Conservation (phyloP, 2,329 filamentous ascomycete genomes). For the Clathrospora elynae region DNA sequence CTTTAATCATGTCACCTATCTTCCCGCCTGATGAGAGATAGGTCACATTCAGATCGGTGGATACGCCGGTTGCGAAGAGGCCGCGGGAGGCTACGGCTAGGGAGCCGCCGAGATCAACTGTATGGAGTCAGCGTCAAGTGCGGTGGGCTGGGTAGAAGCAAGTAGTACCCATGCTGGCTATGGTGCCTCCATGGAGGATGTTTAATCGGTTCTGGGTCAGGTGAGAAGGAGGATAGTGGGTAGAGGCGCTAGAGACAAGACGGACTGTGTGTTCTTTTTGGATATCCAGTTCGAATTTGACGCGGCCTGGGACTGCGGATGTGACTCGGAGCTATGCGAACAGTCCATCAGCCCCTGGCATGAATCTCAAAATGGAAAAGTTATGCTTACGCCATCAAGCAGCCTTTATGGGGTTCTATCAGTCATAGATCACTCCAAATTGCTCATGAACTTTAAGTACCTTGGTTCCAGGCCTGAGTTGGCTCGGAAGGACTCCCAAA, state of each 20-base stretch:
- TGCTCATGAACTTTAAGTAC: constrained; percentile 54
- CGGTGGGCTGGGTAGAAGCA: not conserved
- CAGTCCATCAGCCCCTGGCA: not conserved
- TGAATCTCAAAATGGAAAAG: not conserved
- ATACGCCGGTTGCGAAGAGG: constrained; percentile 69
- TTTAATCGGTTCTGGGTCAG: constrained; percentile 69
- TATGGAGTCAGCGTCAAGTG: not conserved
- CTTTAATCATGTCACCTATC: constrained; percentile 63
- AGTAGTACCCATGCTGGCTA: constrained; percentile 68
- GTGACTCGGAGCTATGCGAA: constrained; percentile 66
- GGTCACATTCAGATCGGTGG: constrained; percentile 69
- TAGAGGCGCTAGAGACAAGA: not conserved
- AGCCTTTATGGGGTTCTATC: constrained; percentile 36
- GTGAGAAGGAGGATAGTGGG: constrained; percentile 7
- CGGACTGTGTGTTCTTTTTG: constrained; percentile 74
- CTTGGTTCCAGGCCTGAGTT: constrained; percentile 88
- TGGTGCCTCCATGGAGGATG: constrained; percentile 78
- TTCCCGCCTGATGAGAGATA: constrained; percentile 68
- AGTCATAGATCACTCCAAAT: no score
- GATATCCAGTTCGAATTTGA: constrained; percentile 78
- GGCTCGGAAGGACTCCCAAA: constrained; percentile 81
- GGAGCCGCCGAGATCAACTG: constrained; percentile 69
- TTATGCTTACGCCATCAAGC: constrained; percentile 48
- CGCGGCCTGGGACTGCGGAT: constrained; percentile 66
- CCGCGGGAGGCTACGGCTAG: constrained; percentile 69